Conservation (phyloP, 192 early-diverging fungal genomes). For the Coemansia sp. region DNA sequence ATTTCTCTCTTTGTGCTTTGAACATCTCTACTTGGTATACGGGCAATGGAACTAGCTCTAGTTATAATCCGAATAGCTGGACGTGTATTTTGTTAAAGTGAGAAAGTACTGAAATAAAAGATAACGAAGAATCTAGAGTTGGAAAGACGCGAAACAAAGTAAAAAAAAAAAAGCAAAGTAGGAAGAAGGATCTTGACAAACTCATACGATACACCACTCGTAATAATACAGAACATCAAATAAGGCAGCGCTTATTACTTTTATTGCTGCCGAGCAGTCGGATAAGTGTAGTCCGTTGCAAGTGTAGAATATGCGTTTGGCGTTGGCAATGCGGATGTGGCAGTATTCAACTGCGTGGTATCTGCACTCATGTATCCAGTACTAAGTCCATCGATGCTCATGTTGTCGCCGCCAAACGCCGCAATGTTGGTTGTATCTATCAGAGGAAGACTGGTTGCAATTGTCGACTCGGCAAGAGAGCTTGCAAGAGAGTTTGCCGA, state of each 20-base stretch:
- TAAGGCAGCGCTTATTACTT: not conserved
- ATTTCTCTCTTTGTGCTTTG: no score
- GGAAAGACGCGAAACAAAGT: not conserved
- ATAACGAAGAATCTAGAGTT: not conserved
- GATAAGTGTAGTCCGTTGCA: not conserved
- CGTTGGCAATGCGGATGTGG: not conserved
- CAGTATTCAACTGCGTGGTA: slow-evolving; percentile 6
- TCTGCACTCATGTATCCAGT: slow-evolving; percentile 29
- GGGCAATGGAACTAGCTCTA: no score
- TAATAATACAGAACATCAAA: not conserved
- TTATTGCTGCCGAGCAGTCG: not conserved
- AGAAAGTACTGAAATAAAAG: not conserved
- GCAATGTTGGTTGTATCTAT: slow-evolving; percentile 35
- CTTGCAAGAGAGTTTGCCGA: slow-evolving; percentile 16
- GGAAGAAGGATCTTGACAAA: not conserved
- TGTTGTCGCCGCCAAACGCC: slow-evolving; percentile 24
- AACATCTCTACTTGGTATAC: no score
- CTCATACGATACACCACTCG: not conserved
- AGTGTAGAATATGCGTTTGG: not conserved
- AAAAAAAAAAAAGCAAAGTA: no score
- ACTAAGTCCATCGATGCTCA: slow-evolving; percentile 29
- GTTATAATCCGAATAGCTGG: no score
- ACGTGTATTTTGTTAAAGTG: not conserved
- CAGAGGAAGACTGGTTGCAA: slow-evolving; percentile 23
- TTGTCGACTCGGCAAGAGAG: slow-evolving; percentile 15